phyloP scores from a whole-genome alignment of 2,329 filamentous ascomycete genomes.

The Aspergillus fijiensis region DNA sequence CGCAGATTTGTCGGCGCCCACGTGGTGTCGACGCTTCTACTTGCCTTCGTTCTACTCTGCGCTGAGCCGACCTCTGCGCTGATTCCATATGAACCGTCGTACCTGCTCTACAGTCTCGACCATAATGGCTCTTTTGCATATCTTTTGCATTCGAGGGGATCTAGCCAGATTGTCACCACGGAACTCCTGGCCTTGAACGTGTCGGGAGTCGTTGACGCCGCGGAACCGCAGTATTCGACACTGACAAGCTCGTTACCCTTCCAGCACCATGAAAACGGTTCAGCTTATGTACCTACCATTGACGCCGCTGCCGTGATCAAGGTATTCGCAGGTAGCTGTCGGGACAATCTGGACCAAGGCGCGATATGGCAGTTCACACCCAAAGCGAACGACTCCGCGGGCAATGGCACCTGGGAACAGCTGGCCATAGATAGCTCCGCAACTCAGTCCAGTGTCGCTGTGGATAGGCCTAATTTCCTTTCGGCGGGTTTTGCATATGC shows the following conservation, averaged over 20 bases:
- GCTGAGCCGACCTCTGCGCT: conserved; percentile 32
- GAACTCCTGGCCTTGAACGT: conserved; percentile 66
- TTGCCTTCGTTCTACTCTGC: conserved; percentile 22
- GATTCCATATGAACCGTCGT: conserved; percentile 76
- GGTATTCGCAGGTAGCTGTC: conserved; percentile 73
- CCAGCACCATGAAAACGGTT: conserved; percentile 42
- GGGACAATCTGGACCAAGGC: conserved; percentile 50
- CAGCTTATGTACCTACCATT: conserved; percentile 70
- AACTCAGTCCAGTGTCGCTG: conserved; percentile 34
- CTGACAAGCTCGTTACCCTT: conserved; percentile 31
- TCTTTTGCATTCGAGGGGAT: conserved; percentile 62
- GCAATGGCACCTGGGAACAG: conserved; percentile 58
- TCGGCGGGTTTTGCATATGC: conserved; percentile 68
- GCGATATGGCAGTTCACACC: conserved; percentile 68
- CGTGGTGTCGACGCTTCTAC: conserved; percentile 14
- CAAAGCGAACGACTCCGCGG: conserved; percentile 40
- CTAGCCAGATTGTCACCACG: conserved; percentile 45
- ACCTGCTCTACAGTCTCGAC: conserved; percentile 60
- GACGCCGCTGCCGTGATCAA: conserved; percentile 68
- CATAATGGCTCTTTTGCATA: conserved; percentile 62
- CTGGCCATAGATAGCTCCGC: conserved; percentile 36
- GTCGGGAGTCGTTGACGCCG: conserved; percentile 55
- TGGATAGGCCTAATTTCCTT: conserved; percentile 56
- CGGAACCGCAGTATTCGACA: conserved; percentile 38
- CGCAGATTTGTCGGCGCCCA: conserved; percentile 13